phyloP scores from a whole-genome alignment of 2,329 filamentous ascomycete genomes.

The Phyllosticta citrichinensis region DNA sequence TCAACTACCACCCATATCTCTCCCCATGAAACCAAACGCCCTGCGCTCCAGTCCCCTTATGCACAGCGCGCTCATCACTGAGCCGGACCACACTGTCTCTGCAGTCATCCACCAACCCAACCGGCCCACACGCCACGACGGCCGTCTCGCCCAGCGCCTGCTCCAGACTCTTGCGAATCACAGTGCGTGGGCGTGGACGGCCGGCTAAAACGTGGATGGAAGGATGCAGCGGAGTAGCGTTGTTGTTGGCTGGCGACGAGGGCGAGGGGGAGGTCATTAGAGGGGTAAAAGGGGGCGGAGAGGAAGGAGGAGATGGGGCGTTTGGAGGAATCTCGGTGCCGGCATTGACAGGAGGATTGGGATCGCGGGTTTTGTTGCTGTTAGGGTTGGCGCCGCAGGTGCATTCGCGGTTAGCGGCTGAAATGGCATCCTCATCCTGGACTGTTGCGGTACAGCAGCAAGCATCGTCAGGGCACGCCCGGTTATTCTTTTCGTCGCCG shows the following conservation, averaged over 20 bases:
- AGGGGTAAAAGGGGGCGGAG: neutral
- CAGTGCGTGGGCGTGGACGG: constrained; percentile 40
- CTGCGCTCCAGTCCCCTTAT: constrained; percentile 57
- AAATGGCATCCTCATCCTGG: constrained; percentile 33
- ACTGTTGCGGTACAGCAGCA: constrained; percentile 43
- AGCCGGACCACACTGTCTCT: constrained; percentile 45
- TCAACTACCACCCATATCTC: constrained; percentile 37
- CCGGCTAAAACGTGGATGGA: constrained; percentile 35
- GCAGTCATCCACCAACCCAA: constrained; percentile 44
- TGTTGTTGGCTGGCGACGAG: neutral
- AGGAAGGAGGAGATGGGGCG: neutral
- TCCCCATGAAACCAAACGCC: constrained; percentile 53
- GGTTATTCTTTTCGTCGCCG: constrained; percentile 10
- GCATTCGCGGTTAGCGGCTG: constrained; percentile 22
- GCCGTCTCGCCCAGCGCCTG: constrained; percentile 51
- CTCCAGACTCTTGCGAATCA: constrained; percentile 48
- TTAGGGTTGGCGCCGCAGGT: constrained; percentile 23
- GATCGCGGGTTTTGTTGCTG: constrained; percentile 1
- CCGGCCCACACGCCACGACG: constrained; percentile 52
- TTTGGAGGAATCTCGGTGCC: constrained; percentile 14
- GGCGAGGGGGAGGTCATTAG: neutral
- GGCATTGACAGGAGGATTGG: constrained; percentile 4
- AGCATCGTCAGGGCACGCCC: constrained; percentile 18
- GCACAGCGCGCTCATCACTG: constrained; percentile 56
- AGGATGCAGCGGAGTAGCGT: constrained; percentile 20